Evolutionary conservation across 768 basidiomycete genomes (phyloP).

Genomic region (Ramaria rubella): DNA sequence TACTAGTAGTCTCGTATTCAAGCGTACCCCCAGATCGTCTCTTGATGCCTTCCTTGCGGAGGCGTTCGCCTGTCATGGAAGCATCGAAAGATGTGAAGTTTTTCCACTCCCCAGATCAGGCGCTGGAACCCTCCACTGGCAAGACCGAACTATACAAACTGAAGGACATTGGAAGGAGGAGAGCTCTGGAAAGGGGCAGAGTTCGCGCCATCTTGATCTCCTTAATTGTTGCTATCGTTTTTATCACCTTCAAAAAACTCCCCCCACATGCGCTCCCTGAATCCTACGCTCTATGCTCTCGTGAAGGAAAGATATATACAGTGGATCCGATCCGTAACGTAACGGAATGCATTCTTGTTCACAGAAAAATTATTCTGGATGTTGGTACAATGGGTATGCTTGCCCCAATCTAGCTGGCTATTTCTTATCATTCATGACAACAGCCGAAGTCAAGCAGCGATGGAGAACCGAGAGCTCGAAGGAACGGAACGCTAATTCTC

Average conservation of each 20-base stretch:
- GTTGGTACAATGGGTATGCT: slow-evolving; percentile 47
- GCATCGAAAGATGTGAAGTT: neutral
- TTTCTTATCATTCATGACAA: neutral
- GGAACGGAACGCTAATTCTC: neutral
- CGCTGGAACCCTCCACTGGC: neutral
- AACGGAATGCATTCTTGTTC: slow-evolving; percentile 58
- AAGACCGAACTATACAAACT: neutral
- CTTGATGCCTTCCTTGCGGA: neutral
- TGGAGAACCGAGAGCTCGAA: slow-evolving; percentile 1
- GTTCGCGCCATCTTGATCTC: slow-evolving; percentile 1
- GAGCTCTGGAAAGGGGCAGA: neutral
- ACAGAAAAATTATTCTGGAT: slow-evolving; percentile 39
- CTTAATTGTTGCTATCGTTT: slow-evolving; percentile 1
- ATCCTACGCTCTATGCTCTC: slow-evolving; percentile 55
- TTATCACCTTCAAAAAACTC: slow-evolving; percentile 1
- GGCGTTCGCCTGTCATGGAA: neutral
- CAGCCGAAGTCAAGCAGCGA: slow-evolving; percentile 4
- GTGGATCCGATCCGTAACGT: slow-evolving; percentile 47
- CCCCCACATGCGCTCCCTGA: neutral
- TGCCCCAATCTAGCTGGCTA: slow-evolving; percentile 15
- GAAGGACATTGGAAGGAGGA: neutral
- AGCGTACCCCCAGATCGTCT: neutral
- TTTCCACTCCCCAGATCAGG: neutral
- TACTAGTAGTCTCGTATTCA: neutral
- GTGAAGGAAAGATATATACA: slow-evolving; percentile 53